A percentile compares a stretch with the other conserved stretches of the same genome.
phyloP scores from a whole-genome alignment of 768 basidiomycete genomes.

The Lanmaoa pseudosensibilis region DNA sequence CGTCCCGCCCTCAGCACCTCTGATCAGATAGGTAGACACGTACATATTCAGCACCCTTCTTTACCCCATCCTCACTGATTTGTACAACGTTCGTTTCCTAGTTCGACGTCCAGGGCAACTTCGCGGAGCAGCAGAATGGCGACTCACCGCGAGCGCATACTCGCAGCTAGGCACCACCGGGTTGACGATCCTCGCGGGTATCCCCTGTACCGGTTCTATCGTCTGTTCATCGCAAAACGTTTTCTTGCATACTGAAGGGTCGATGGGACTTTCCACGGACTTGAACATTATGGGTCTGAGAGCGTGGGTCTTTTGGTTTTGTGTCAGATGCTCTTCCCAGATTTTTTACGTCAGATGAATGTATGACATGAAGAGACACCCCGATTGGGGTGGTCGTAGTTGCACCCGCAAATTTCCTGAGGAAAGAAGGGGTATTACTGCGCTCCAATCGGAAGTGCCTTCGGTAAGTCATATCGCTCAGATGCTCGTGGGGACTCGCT shows the following conservation, averaged over 20 bases:
- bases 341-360: constrained; percentile 8
- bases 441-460: not conserved
- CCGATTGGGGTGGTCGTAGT: not conserved
- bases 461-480: not conserved
- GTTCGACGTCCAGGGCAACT: not conserved
- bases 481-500: not conserved
- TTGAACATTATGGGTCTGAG: constrained; percentile 14
- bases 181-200: constrained; percentile 36
- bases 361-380: not conserved
- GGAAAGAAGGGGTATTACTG: not conserved
- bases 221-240: not conserved
- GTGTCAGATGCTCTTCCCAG: not conserved
- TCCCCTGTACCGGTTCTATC: not conserved
- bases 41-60: constrained; percentile 67
- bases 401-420: not conserved
- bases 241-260: not conserved
- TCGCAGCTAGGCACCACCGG: constrained; percentile 61
- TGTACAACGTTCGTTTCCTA: constrained; percentile 63
- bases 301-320: constrained; percentile 5
- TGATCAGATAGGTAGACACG: constrained; percentile 14
- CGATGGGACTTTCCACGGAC: constrained; percentile 13
- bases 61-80: constrained; percentile 60
- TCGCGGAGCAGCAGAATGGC: not conserved
- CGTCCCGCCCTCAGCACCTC: constrained; percentile 1
- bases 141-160: constrained; percentile 55